A percentile compares a stretch with the other conserved stretches of the same genome.
phyloP scores from a whole-genome alignment of 192 early-diverging fungal species.

The Phlyctochytrium arcticum region DNA sequence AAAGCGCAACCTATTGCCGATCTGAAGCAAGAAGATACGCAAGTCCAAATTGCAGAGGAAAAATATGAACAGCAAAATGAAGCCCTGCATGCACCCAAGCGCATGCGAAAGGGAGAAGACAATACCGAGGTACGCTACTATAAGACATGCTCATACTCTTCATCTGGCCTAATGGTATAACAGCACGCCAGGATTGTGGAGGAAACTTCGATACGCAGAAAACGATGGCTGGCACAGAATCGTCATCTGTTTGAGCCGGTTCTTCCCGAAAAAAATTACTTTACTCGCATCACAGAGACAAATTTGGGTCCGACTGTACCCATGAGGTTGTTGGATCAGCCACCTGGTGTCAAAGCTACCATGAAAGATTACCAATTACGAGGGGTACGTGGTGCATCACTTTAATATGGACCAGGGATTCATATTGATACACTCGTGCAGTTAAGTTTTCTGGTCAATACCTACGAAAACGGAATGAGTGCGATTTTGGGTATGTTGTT shows the following conservation, averaged over 20 bases:
- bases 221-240: not conserved
- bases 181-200: too few relatives aligned
- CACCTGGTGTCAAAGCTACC: slow-evolving; percentile 6
- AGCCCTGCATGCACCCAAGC: too few relatives aligned
- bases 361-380: slow-evolving; percentile 81
- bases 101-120: too few relatives aligned
- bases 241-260: slow-evolving; percentile 8
- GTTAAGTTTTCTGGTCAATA: slow-evolving; percentile 85
- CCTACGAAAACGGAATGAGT: slow-evolving; percentile 93
- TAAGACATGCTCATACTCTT: too few relatives aligned
- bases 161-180: too few relatives aligned
- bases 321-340: not conserved
- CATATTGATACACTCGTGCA: not conserved
- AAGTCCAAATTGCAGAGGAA: too few relatives aligned
- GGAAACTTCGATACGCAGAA: too few relatives aligned
- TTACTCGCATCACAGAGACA: not conserved
- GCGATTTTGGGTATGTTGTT: slow-evolving; percentile 93
- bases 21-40: too few relatives aligned
- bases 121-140: too few relatives aligned
- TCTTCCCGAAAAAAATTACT: slow-evolving; percentile 17
- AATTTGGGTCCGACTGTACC: not conserved
- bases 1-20: too few relatives aligned
- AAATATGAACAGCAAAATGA: too few relatives aligned
- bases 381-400: slow-evolving; percentile 35
- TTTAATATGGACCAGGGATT: not conserved